Base-by-base conservation (phyloP, 768 basidiomycete species). In the Kwoniella pini region DNA sequence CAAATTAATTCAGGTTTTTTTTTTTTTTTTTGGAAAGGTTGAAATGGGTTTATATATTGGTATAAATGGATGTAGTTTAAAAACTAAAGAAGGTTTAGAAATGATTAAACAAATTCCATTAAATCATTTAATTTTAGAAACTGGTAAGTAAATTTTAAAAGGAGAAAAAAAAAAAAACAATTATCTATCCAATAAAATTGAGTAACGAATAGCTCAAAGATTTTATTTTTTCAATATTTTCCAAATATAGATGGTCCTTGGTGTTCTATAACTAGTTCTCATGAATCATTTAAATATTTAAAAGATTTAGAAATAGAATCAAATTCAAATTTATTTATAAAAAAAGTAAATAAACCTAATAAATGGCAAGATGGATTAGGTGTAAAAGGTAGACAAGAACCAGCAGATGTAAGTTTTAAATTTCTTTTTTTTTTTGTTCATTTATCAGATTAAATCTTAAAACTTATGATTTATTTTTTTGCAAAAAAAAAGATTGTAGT, bases 301-400 rank as follows among this genome's bases (percentile, higher is more conserved):
- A 71, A n/a, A n/a, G n/a, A 71, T 4, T 40, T 58, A 43, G 1
- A 7, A 36, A 36, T 15, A 36, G 33, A n/a, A n/a, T n/a, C 65
- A 6, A 62, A 68, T 11, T 63, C 71, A 49, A 33, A 61, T 19
- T 13, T 61, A 42, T 48, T 48, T 28, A 51, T 65, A 2, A 44
- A 59, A 6, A 59, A 60, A 26, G 72, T 71, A 58, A 85, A 33
- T 6, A 61, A 61, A 27, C 82, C 85, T 1, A 86, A 89, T 56
- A 81, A 82, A 1, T 89, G 87, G 70, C 79, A 82, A 22, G 65
- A 68, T 10, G 87, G 86, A 0, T 84, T 82, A 62, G 80, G 84
- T 2, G 85, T 90, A 42, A 91, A 90, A 77, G 88, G 89, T 2
- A 81, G 90, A 40, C 89, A 87, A 67, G 90, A 91, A 69, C 88